Conservation (phyloP, 2,329 filamentous ascomycete species). For the Colletotrichum incanum region DNA sequence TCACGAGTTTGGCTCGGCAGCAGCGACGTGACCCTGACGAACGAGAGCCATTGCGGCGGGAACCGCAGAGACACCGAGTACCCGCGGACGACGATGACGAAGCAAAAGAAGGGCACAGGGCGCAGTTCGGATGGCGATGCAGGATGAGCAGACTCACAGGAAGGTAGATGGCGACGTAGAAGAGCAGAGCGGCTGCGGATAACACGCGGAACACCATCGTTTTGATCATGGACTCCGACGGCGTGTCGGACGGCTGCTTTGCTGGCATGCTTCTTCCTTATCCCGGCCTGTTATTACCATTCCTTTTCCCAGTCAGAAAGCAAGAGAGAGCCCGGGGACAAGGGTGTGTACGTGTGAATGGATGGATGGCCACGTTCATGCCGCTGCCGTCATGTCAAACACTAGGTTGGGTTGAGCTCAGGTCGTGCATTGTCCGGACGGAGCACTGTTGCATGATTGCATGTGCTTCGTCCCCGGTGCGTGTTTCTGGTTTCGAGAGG, state of each 20-base stretch:
- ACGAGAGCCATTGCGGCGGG: constrained; percentile 6
- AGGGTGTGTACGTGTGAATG: constrained; percentile 8
- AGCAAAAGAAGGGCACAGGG: not conserved
- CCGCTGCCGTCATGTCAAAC: constrained; percentile 35
- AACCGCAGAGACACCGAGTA: constrained; percentile 13
- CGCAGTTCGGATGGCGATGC: not conserved
- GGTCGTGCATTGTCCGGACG: constrained; percentile 18
- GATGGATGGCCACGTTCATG: constrained; percentile 33
- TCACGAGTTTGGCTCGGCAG: not conserved
- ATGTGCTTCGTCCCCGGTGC: constrained; percentile 12
- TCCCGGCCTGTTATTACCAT: not conserved
- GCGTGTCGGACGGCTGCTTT: constrained; percentile 1
- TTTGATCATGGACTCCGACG: not conserved
- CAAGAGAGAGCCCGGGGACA: not conserved
- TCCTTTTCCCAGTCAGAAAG: not conserved
- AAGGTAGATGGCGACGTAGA: constrained; percentile 32
- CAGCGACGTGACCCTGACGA: not conserved
- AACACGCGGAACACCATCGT: constrained; percentile 7
- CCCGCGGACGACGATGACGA: constrained; percentile 1
- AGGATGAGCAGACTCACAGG: constrained; percentile 30
- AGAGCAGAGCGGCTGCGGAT: constrained; percentile 18
- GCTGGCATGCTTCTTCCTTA: not conserved
- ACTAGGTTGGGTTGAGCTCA: constrained; percentile 12
- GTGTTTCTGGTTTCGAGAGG: constrained; percentile 13
- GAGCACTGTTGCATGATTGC: constrained; percentile 13